These are phyloP conservation scores for Tuber umbilicatum DNA, from an alignment of 495 filamentous ascomycete species.

Conservation along the genomic window DNA sequence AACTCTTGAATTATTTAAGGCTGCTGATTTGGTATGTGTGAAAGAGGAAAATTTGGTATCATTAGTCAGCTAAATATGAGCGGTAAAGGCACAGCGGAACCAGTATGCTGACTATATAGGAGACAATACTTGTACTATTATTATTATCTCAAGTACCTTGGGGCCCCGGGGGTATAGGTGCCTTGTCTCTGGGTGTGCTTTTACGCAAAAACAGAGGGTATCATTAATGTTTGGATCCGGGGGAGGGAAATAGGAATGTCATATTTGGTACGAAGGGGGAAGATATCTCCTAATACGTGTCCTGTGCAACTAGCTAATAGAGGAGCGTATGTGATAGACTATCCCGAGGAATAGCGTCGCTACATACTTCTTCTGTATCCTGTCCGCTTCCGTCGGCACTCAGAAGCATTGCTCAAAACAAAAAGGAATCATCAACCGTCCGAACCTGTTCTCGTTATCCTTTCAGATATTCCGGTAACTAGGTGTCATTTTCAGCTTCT, in stretches of 20 bases:
- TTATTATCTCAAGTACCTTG: background rate
- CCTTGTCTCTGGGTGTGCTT: background rate
- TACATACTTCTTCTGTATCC: background rate
- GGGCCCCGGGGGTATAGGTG: background rate
- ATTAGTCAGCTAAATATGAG: background rate
- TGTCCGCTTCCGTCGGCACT: background rate
- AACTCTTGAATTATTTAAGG: background rate
- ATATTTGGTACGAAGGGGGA: background rate
- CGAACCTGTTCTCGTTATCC: background rate
- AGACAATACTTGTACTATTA: too few species aligned
- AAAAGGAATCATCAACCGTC: background rate
- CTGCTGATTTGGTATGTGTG: background rate
- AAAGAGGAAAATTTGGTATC: background rate
- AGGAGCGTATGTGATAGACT: background rate
- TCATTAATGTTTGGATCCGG: background rate
- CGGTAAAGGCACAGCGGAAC: background rate
- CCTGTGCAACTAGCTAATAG: background rate
- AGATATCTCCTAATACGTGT: background rate
- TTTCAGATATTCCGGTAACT: background rate
- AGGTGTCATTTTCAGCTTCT: background rate
- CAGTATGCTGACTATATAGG: background rate
- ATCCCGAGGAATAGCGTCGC: background rate
- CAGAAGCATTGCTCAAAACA: background rate
- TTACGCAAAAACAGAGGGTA: background rate
- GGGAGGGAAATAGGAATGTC: background rate